A percentile compares a stretch with the other conserved stretches of the same genome.
These are phyloP conservation scores for Draba incana DNA, from an alignment of 345 rosid species.

Conservation along the genomic window DNA sequence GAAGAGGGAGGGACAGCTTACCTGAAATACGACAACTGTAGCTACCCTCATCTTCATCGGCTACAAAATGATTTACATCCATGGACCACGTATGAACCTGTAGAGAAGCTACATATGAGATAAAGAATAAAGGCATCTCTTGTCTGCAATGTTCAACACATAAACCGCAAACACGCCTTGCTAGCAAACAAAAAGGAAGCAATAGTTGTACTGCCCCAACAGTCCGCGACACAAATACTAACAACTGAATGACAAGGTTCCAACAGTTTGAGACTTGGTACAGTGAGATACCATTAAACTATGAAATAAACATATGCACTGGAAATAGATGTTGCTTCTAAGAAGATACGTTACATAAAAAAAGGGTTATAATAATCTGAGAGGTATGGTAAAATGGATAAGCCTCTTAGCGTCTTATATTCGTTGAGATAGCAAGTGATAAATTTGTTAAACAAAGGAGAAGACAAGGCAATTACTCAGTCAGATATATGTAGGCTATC, in stretches of 20 bases:
- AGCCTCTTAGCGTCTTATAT: slow-evolving; percentile 3
- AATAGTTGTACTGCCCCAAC: slow-evolving; percentile 7
- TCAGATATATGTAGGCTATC: slow-evolving; percentile 8
- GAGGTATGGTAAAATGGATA: background rate
- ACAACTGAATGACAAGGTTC: slow-evolving; percentile 1
- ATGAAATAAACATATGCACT: background rate
- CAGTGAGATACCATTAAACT: slow-evolving; percentile 1
- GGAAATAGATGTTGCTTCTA: slow-evolving; percentile 3
- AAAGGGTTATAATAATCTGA: background rate
- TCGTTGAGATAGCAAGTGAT: slow-evolving; percentile 4
- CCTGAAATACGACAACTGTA: slow-evolving; percentile 94
- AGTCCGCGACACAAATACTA: background rate
- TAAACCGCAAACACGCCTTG: slow-evolving; percentile 4
- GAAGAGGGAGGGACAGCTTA: slow-evolving; percentile 40
- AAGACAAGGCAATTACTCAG: slow-evolving; percentile 18
- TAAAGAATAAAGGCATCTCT: slow-evolving; percentile 15
- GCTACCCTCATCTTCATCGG: slow-evolving; percentile 89
- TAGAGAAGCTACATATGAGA: slow-evolving; percentile 29
- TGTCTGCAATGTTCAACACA: slow-evolving; percentile 17
- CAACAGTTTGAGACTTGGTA: slow-evolving; percentile 15
- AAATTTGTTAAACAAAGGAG: background rate
- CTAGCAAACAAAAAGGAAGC: slow-evolving; percentile 14
- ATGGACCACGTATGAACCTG: slow-evolving; percentile 81
- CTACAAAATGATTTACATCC: slow-evolving; percentile 89
- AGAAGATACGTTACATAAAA: background rate